phyloP scores from a whole-genome alignment of 148 eudicot species.

The Talinum fruticosum region DNA sequence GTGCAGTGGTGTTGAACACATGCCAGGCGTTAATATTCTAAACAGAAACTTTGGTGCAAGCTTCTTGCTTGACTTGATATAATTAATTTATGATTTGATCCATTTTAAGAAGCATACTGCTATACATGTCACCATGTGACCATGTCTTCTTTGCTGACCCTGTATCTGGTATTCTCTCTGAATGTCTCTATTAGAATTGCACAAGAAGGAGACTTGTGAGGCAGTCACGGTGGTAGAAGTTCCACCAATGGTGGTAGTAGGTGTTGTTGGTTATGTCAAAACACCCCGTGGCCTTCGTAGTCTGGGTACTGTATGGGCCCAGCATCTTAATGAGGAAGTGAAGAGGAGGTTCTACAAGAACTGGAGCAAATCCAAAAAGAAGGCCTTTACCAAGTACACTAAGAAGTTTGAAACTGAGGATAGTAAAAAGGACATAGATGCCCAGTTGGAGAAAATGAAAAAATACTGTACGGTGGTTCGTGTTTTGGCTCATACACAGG shows the following conservation, averaged over 20 bases:
- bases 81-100: too few relatives aligned
- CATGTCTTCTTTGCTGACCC: neutral
- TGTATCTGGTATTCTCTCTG: neutral
- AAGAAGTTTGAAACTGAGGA: conserved; percentile 58
- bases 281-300: conserved; percentile 70
- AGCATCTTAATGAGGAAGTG: conserved; percentile 67
- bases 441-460: conserved; percentile 67
- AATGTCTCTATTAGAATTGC: conserved; percentile 42
- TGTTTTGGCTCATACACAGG: conserved; percentile 78
- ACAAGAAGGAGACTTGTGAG: conserved; percentile 78
- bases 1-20: neutral
- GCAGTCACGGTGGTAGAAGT: conserved; percentile 65
- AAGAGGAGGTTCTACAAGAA: conserved; percentile 78
- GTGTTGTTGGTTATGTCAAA: conserved; percentile 68
- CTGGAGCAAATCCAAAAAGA: conserved; percentile 71
- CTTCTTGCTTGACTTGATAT: too few relatives aligned
- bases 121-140: too few relatives aligned
- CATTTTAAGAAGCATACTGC: too few relatives aligned
- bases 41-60: too few relatives aligned
- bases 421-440: conserved; percentile 52
- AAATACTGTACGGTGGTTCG: conserved; percentile 55
- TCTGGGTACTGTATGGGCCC: conserved; percentile 71
- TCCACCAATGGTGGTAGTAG: conserved; percentile 76
- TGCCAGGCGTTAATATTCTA: neutral
- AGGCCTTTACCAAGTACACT: conserved; percentile 63